Conservation (phyloP, 2,329 filamentous ascomycete species). For the Dothideomycetidae sp. region DNA sequence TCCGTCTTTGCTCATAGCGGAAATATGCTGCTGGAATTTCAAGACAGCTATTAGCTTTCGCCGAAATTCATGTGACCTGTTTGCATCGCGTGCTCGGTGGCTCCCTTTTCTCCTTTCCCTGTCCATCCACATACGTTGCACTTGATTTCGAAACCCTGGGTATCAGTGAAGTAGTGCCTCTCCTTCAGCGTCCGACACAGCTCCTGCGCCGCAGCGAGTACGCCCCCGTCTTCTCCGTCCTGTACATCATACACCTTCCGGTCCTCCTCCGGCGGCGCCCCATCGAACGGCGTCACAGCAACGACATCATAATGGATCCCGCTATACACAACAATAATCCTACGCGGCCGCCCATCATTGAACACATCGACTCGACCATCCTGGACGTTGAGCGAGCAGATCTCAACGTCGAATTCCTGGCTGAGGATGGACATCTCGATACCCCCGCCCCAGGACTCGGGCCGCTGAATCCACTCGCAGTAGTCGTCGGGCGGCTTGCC, state of each 20-base stretch:
- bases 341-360: constrained; percentile 55
- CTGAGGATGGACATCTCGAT: constrained; percentile 81
- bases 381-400: constrained; percentile 70
- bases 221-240: constrained; percentile 33
- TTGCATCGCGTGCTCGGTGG: constrained; percentile 45
- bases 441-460: constrained; percentile 77
- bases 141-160: constrained; percentile 59
- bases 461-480: constrained; percentile 64
- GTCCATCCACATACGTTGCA: constrained; percentile 62
- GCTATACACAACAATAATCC: constrained; percentile 76
- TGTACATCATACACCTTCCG: constrained; percentile 54
- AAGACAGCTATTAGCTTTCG: constrained; percentile 22
- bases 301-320: constrained; percentile 91
- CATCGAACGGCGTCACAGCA: constrained; percentile 52
- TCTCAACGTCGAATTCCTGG: constrained; percentile 71
- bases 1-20: neutral
- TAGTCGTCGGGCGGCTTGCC: constrained; percentile 59
- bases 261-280: constrained; percentile 59
- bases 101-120: constrained; percentile 51
- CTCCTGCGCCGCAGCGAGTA: constrained; percentile 43
- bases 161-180: constrained; percentile 80
- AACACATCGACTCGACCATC: constrained; percentile 55
- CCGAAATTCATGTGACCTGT: constrained; percentile 47
- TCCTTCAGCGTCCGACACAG: constrained; percentile 47
- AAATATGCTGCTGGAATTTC: neutral